Base-by-base conservation (phyloP, 805 yeast species). In the Cyberlindnera amylophila region DNA sequence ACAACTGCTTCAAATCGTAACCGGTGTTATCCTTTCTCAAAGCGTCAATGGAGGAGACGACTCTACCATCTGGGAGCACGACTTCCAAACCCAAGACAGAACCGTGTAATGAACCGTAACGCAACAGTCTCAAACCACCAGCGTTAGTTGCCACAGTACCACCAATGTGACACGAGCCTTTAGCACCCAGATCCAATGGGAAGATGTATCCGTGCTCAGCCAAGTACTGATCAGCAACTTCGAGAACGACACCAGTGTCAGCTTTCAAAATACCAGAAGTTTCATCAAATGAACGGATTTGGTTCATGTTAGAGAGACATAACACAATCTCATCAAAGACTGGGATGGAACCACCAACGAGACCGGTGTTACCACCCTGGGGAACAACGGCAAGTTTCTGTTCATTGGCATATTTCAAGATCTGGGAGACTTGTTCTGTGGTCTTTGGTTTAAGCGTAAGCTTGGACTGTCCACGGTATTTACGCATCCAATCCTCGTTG, bases 61-160 rank as follows among this genome's bases (percentile, higher is more conserved):
- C 71, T 14, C 86, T 81, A 36, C 98, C 98, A 61, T 88, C 85
- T 13, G 97, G 85, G 54, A 90, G 69, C n/a, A 90, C 97, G 12
- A 80, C 96, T 66, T 90, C 97, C 43, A 90, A 69, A 1, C 98
- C 98, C 36, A 90, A 68, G 0, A 90, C 96, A 17, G 88, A 70
- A 4, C 98, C 98, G 59, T 91, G 98, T 51, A 90, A 74, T 6
- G 96, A 86, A 3, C 97, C 97, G 61, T 88, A 90, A 53, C 96
- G 75, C 47, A 90, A 66, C 38, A 90, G 70, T 58, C 98, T 72
- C 54, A 90, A 73, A 1, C 98, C 98, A 58, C 98, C 98, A 5
- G 98, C 98, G 61, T 91, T 91, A 15, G 96, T 88, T 15, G 96
- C 96, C 34, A 88, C 91, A 41, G 82, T 86, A 51, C 97, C 98